These are phyloP conservation scores for Rhynchospora tenuis DNA, from an alignment of 176 grass and related monocot species.

Conservation along the genomic window DNA sequence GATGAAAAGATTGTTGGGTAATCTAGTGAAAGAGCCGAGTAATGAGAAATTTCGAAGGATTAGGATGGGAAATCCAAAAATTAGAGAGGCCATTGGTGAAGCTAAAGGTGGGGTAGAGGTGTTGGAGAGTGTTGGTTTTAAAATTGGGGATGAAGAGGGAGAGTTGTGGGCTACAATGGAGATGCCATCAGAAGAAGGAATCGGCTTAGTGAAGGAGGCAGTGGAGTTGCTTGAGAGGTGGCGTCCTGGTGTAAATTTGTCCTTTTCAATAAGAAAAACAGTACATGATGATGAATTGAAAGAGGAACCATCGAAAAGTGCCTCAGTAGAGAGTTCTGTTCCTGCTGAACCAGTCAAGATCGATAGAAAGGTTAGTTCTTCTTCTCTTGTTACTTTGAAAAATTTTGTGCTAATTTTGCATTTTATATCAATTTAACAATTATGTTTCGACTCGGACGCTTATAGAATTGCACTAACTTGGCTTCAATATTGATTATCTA, in stretches of 20 bases:
- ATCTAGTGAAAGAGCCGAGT: conserved; percentile 51
- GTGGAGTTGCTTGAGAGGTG: conserved; percentile 54
- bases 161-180: conserved; percentile 88
- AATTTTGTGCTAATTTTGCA: neutral
- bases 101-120: conserved; percentile 55
- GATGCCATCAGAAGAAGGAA: conserved; percentile 28
- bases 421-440: neutral
- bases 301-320: conserved; percentile 5
- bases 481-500: neutral
- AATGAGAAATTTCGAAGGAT: conserved; percentile 78
- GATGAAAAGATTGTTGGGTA: conserved; percentile 57
- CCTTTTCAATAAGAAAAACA: conserved; percentile 21
- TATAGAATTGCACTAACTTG: neutral
- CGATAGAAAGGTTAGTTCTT: conserved; percentile 61
- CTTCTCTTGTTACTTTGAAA: neutral
- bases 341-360: conserved; percentile 30
- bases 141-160: conserved; percentile 44
- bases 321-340: conserved; percentile 19
- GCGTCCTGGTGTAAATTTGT: conserved; percentile 4
- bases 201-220: conserved; percentile 42
- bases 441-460: neutral
- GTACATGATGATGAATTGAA: conserved; percentile 6
- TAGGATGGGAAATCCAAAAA: conserved; percentile 75
- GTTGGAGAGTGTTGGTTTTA: conserved; percentile 67
- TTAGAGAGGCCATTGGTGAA: conserved; percentile 76